These are phyloP conservation scores for Clarireedia paspali DNA, from an alignment of 2,329 filamentous ascomycete species.

Conservation along the genomic window DNA sequence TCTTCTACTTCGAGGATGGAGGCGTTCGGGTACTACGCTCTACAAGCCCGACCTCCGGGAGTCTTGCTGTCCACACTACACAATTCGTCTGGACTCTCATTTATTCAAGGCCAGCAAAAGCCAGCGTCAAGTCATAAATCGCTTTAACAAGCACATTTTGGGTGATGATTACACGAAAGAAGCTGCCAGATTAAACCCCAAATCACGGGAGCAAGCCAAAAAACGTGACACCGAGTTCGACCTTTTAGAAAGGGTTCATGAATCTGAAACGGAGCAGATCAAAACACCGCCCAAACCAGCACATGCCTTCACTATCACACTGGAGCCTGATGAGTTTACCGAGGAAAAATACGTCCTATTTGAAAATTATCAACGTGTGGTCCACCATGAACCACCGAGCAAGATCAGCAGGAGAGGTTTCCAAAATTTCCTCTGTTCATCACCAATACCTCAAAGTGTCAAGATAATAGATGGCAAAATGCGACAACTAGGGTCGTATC, in stretches of 20 bases:
- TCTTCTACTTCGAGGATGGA: conserved; percentile 70
- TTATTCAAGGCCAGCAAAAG: conserved; percentile 60
- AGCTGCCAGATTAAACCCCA: conserved; percentile 56
- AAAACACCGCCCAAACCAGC: conserved; percentile 55
- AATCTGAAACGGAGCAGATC: conserved; percentile 43
- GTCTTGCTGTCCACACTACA: conserved; percentile 90
- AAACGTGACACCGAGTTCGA: conserved; percentile 61
- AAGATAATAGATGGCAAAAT: conserved; percentile 43
- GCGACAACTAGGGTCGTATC: conserved; percentile 61
- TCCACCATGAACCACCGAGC: conserved; percentile 58
- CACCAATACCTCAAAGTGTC: conserved; percentile 46
- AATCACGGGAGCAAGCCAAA: conserved; percentile 56
- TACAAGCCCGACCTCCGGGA: conserved; percentile 72
- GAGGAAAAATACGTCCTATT: conserved; percentile 70
- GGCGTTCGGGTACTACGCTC: conserved; percentile 61
- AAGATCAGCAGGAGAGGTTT: conserved; percentile 58
- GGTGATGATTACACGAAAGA: conserved; percentile 61
- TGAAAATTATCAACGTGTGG: conserved; percentile 64
- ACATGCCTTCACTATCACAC: conserved; percentile 59
- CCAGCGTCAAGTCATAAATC: conserved; percentile 68
- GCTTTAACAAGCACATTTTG: conserved; percentile 64
- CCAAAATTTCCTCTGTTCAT: conserved; percentile 64
- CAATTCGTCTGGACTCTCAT: conserved; percentile 62
- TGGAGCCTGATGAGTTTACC: conserved; percentile 64
- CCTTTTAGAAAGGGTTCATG: conserved; percentile 59